These are phyloP conservation scores for Alnus rubra DNA, from an alignment of 306 rosid genomes.

Conservation along the genomic window DNA sequence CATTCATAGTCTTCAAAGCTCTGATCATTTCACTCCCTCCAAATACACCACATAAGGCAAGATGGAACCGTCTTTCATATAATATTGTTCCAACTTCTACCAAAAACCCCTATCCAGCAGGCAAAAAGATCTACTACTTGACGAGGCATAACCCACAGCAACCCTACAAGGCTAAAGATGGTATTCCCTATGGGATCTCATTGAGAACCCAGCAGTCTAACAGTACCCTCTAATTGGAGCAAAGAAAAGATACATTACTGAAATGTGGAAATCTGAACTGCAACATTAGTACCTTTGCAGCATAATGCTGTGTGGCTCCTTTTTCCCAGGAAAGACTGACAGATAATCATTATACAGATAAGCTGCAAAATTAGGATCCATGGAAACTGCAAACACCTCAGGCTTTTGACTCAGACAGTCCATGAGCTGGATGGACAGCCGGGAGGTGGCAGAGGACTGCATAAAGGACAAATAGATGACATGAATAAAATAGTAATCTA, in stretches of 20 bases:
- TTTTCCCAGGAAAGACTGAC: constrained; percentile 59
- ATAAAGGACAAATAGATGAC: constrained; percentile 24
- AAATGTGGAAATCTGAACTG: constrained; percentile 1
- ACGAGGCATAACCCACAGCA: no score
- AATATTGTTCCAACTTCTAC: no score
- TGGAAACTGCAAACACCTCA: constrained; percentile 78
- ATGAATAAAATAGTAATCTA: constrained; percentile 7
- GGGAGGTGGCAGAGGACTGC: constrained; percentile 66
- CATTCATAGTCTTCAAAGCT: no score
- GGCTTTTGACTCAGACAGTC: constrained; percentile 85
- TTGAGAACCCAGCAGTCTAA: background rate
- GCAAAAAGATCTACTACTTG: no score
- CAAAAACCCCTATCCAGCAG: no score
- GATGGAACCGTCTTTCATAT: no score
- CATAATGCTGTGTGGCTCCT: constrained; percentile 65
- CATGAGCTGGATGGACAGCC: constrained; percentile 84
- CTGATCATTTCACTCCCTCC: no score
- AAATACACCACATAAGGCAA: no score
- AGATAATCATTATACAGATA: constrained; percentile 81
- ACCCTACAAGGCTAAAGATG: no score
- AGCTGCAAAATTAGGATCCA: constrained; percentile 89
- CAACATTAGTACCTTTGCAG: constrained; percentile 61
- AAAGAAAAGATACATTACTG: background rate
- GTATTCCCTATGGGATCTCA: background rate
- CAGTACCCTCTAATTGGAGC: background rate